Evolutionary conservation across 1,284 basidiomycete genomes (phyloP).

Genomic region (Volvariella volvacea): DNA sequence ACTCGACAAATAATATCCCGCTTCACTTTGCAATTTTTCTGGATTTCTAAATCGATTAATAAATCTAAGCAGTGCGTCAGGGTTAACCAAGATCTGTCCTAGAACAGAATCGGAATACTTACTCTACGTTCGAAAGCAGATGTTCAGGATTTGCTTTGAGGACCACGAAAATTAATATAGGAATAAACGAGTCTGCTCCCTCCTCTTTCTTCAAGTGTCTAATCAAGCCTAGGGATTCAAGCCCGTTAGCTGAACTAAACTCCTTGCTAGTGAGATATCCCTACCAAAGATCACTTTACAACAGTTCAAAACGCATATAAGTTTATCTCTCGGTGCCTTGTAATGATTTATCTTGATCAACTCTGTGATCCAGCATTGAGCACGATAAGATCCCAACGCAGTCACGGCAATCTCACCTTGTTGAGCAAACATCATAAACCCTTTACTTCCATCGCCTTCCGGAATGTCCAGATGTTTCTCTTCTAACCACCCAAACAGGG

Average conservation of each 20-base stretch:
- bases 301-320: conserved; percentile 96
- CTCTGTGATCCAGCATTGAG: conserved; percentile 41
- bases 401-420: conserved; percentile 55
- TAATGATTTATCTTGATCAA: conserved; percentile 97
- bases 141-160: conserved; percentile 91
- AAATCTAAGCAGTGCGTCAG: conserved; percentile 60
- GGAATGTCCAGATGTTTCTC: conserved; percentile 88
- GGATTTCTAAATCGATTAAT: conserved; percentile 94
- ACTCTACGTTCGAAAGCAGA: conserved; percentile 94
- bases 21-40: conserved; percentile 86
- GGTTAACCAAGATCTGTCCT: background rate
- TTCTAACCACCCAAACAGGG: conserved; percentile 85
- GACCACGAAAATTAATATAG: conserved; percentile 92
- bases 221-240: conserved; percentile 63
- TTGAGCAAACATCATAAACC: conserved; percentile 91
- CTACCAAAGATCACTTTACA: conserved; percentile 99
- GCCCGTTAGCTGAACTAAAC: background rate
- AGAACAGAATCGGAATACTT: conserved; percentile 19
- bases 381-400: background rate
- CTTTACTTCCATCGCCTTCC: conserved; percentile 58
- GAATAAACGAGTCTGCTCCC: conserved; percentile 90
- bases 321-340: conserved; percentile 95
- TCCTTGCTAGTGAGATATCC: conserved; percentile 18
- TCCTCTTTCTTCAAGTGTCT: conserved; percentile 78
- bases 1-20: conserved; percentile 96